A percentile compares a stretch with the other conserved stretches of the same genome.
Conservation (phyloP, 2,329 filamentous ascomycete genomes). For the Dactylonectria estremocensis region DNA sequence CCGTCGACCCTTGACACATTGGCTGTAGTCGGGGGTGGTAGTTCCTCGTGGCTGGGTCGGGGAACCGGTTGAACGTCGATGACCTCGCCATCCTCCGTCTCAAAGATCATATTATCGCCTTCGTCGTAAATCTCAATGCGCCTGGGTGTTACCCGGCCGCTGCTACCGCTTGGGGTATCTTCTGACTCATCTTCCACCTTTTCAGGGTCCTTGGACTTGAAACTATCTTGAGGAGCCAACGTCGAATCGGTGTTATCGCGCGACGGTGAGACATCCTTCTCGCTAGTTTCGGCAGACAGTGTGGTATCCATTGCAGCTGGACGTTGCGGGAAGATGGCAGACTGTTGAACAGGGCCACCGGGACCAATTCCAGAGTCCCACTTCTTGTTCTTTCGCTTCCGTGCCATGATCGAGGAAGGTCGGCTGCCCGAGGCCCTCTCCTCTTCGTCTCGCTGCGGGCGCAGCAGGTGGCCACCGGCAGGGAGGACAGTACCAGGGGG, state of each 20-base stretch:
- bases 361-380: constrained; percentile 81
- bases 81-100: constrained; percentile 91
- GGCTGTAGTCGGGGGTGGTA: constrained; percentile 41
- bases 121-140: constrained; percentile 83
- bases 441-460: constrained; percentile 86
- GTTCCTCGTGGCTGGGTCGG: constrained; percentile 23
- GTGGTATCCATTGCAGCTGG: constrained; percentile 47
- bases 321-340: constrained; percentile 84
- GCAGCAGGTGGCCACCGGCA: constrained; percentile 80
- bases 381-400: constrained; percentile 75
- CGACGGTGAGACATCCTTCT: constrained; percentile 51
- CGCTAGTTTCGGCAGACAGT: constrained; percentile 39
- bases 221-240: constrained; percentile 51
- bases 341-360: constrained; percentile 90
- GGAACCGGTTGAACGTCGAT: constrained; percentile 70
- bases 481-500: constrained; percentile 82
- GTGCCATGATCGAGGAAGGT: constrained; percentile 71
- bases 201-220: constrained; percentile 50
- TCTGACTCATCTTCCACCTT: constrained; percentile 40
- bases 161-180: constrained; percentile 39
- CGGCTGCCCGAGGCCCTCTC: constrained; percentile 73
- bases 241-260: constrained; percentile 54
- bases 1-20: constrained; percentile 31
- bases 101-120: constrained; percentile 83
- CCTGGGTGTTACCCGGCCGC: constrained; percentile 43